Percentiles rank a stretch among this genome's conserved stretches.
Conservation (phyloP, 352 stramenopile species). For the Thalassiosira pacifica region DNA sequence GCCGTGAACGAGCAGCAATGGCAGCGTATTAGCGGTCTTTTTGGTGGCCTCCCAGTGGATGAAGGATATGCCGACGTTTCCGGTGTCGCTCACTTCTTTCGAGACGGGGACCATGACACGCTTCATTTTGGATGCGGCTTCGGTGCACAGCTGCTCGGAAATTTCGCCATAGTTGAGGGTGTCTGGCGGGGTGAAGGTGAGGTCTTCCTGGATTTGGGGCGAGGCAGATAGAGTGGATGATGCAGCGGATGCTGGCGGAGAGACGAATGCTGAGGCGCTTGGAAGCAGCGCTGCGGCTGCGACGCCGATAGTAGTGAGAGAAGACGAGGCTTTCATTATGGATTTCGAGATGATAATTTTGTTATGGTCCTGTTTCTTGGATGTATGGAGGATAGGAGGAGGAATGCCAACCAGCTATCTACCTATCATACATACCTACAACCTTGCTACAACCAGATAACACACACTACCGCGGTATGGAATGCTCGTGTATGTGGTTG, state of each 20-base stretch:
- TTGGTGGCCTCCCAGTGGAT: constrained; percentile 70
- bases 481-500: too few relatives aligned
- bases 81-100: constrained; percentile 59
- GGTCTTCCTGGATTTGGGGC: constrained; percentile 47
- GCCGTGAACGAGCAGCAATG: constrained; percentile 86
- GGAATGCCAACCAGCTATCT: too few relatives aligned
- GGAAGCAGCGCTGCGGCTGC: neutral
- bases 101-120: constrained; percentile 76
- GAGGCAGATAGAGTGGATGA: neutral
- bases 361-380: too few relatives aligned
- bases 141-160: constrained; percentile 68
- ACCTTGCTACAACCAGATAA: too few relatives aligned
- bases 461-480: too few relatives aligned
- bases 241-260: neutral
- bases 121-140: constrained; percentile 76
- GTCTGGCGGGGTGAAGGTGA: constrained; percentile 71
- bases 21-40: constrained; percentile 41
- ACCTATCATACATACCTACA: too few relatives aligned
- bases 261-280: neutral
- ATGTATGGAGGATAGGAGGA: too few relatives aligned
- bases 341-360: too few relatives aligned
- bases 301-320: too few relatives aligned
- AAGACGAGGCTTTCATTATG: too few relatives aligned
- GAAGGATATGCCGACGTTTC: constrained; percentile 79
- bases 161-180: constrained; percentile 55